phyloP scores from a whole-genome alignment of 1,139 yeast genomes.

The Pichia sp. region DNA sequence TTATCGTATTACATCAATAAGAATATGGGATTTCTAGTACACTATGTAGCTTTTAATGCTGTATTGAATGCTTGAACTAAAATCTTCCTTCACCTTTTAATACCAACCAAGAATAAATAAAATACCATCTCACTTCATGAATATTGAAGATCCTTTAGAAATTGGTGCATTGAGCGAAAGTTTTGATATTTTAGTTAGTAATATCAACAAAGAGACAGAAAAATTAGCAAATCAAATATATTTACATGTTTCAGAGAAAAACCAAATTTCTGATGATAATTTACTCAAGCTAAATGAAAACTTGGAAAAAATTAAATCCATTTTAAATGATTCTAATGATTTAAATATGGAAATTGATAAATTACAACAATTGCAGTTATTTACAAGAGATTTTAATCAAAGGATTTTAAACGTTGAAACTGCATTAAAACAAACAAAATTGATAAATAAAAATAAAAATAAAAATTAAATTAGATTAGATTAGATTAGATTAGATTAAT shows the following conservation, averaged over 20 bases:
- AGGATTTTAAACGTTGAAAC: slow-evolving; percentile 30
- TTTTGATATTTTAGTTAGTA: slow-evolving; percentile 58
- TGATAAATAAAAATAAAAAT: not conserved
- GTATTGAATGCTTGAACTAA: too few species aligned
- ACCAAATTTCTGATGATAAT: slow-evolving; percentile 24
- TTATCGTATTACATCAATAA: too few species aligned
- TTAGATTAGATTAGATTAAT: too few species aligned
- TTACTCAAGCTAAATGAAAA: slow-evolving; percentile 31
- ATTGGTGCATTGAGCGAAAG: slow-evolving; percentile 50
- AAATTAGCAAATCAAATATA: slow-evolving; percentile 30
- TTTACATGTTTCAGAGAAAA: slow-evolving; percentile 29
- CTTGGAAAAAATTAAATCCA: slow-evolving; percentile 36
- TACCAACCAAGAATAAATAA: too few species aligned
- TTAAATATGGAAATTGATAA: slow-evolving; percentile 60
- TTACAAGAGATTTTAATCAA: slow-evolving; percentile 37
- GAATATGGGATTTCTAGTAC: too few species aligned
- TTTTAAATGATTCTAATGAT: slow-evolving; percentile 46
- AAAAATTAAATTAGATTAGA: too few species aligned
- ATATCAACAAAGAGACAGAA: slow-evolving; percentile 43
- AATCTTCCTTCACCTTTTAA: too few species aligned
- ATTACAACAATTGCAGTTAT: slow-evolving; percentile 55
- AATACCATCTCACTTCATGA: too few species aligned
- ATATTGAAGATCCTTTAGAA: slow-evolving; percentile 68
- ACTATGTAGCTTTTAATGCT: too few species aligned
- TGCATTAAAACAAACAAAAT: slow-evolving; percentile 14